These are phyloP conservation scores for Rhizophagus clarus DNA, from an alignment of 192 early-diverging fungal species.

Conservation along the genomic window DNA sequence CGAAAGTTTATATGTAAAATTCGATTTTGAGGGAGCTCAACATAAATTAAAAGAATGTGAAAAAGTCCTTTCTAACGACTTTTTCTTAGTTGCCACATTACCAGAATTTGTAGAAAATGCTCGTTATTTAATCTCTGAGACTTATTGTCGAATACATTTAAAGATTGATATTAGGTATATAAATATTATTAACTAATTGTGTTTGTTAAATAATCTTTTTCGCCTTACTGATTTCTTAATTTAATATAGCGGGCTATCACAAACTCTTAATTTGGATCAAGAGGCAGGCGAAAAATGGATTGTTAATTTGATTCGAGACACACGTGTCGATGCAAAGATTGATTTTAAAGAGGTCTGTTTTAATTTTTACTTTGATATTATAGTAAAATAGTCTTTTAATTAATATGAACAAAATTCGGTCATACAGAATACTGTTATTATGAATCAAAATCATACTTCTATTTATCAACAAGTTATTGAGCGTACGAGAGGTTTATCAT, in stretches of 20 bases:
- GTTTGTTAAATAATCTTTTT: not conserved
- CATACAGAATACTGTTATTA: constrained; percentile 82
- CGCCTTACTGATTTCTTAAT: not conserved
- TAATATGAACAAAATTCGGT: not conserved
- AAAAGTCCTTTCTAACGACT: constrained; percentile 84
- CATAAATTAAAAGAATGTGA: constrained; percentile 87
- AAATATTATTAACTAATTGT: not conserved
- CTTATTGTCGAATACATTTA: constrained; percentile 96
- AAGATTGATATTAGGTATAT: constrained; percentile 80
- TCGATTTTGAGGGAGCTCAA: constrained; percentile 94
- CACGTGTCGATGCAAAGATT: constrained; percentile 96
- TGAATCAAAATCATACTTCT: constrained; percentile 85
- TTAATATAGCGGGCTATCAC: constrained; percentile 63
- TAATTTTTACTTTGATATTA: not conserved
- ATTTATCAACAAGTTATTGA: constrained; percentile 97
- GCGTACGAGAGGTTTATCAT: constrained; percentile 86
- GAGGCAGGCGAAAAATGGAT: constrained; percentile 98
- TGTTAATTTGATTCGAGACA: constrained; percentile 94
- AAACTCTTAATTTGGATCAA: constrained; percentile 81
- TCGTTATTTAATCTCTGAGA: constrained; percentile 92
- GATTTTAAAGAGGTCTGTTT: constrained; percentile 77
- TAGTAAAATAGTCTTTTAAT: not conserved
- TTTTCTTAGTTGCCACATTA: constrained; percentile 85
- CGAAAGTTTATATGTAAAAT: constrained; percentile 87
- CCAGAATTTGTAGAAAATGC: constrained; percentile 96